Conservation (phyloP, 2,329 filamentous ascomycete species). For the Thielaviopsis punctulata region DNA sequence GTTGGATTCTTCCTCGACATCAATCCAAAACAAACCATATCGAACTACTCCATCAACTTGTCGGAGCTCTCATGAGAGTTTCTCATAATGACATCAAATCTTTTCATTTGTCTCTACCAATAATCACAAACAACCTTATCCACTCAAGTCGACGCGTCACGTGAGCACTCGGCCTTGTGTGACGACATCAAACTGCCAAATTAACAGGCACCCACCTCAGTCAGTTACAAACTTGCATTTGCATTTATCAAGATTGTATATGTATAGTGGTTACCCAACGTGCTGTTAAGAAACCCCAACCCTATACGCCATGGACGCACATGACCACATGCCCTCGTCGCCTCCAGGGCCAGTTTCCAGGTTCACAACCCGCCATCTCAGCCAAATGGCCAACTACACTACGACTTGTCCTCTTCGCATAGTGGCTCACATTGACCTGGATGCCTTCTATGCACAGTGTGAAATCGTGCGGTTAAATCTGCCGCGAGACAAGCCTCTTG, state of each 20-base stretch:
- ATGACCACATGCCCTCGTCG: slow-evolving; percentile 2
- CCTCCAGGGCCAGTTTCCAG: slow-evolving; percentile 33
- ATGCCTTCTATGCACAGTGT: slow-evolving; percentile 95
- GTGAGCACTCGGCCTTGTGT: background rate
- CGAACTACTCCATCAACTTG: too few species aligned
- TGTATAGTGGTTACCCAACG: background rate
- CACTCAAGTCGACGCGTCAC: too few species aligned
- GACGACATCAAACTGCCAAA: too few species aligned
- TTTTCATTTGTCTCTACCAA: too few species aligned
- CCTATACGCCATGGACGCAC: background rate
- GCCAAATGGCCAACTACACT: slow-evolving; percentile 54
- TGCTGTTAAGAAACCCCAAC: background rate
- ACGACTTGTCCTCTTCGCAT: slow-evolving; percentile 65
- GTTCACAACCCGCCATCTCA: slow-evolving; percentile 74
- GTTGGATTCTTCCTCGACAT: too few species aligned
- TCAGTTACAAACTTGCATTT: too few species aligned
- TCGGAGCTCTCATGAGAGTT: too few species aligned
- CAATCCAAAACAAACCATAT: too few species aligned
- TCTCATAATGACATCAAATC: too few species aligned
- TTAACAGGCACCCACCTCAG: too few species aligned
- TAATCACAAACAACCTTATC: too few species aligned
- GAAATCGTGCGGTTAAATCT: slow-evolving; percentile 76
- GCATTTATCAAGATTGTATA: background rate
- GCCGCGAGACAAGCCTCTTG: slow-evolving; percentile 61
- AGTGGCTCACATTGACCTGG: slow-evolving; percentile 82